Base-by-base conservation (phyloP, 306 rosid genomes). In the Adenanthera pavonina region DNA sequence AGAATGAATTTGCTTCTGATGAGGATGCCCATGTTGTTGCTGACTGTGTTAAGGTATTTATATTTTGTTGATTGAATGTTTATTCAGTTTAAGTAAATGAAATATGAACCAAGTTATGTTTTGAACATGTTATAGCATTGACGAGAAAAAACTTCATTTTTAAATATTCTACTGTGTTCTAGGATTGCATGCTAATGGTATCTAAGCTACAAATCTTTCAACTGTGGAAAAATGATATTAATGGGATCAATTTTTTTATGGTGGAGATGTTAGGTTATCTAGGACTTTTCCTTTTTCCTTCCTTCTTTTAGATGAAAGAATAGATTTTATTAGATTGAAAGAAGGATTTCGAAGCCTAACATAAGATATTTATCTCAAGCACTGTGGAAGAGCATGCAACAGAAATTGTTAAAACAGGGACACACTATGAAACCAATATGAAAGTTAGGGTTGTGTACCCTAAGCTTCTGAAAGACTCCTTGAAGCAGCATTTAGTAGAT, bases 11-110 rank as follows among this genome's bases (percentile, higher is more conserved):
- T 83, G 86, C 78, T 83, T 81, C 91, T 19, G 91, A 90, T 43
- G 99, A 96, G 91, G 99, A 96, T 81, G 97, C 99, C 49, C 99
- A 96, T 91, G 99, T 96, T 74, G 86, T 96, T 81, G 99, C 98
- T 81, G 99, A 96, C 82, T 96, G 99, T 86, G 89, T 96, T 67
- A 96, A 96, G 99, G 99, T 96, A 89, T 79, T 76, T 47, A 65
- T 70, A 36, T 54, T 64, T 78, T 33, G 44, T 62, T 84, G 16
- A 61, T 54, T 62, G 47, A n/a, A 60, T 7, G 35, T 51, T 49
- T 25, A 36, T 33, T 67, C 49, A 74, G 76, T 25, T 72, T 65
- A 6, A 48, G 13, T 35, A 36, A 65, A 35, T 68, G 7, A 17
- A 40, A 65, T 19, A 52, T 54, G 25, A 71, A 76, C 34, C n/a